Conservation (phyloP, 73 alveolate genomes). For the Blepharisma stoltei region DNA sequence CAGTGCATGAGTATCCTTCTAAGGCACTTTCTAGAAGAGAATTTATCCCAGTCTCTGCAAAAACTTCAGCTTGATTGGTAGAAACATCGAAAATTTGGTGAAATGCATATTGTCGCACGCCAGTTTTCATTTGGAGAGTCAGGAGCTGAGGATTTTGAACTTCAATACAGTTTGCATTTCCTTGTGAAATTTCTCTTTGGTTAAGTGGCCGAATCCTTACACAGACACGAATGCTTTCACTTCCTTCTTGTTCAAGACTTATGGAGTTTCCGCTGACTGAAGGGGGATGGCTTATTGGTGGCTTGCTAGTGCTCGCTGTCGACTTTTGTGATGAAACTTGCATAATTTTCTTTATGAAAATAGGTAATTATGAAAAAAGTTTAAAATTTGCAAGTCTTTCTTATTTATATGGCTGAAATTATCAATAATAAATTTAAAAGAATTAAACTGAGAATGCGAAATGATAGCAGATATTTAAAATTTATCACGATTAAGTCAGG, state of each 20-base stretch:
- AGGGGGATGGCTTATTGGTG: slow-evolving; percentile 13
- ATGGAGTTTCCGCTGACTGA: slow-evolving; percentile 14
- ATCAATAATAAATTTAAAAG: no score
- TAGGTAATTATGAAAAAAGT: no score
- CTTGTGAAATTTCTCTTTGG: slow-evolving; percentile 77
- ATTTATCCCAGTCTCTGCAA: slow-evolving; percentile 12
- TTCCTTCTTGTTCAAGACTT: slow-evolving; percentile 44
- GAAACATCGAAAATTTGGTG: slow-evolving; percentile 3
- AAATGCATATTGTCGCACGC: slow-evolving; percentile 45
- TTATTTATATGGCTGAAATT: no score
- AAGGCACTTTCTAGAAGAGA: slow-evolving; percentile 88
- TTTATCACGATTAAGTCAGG: no score
- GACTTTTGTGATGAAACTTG: no score
- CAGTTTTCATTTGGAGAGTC: slow-evolving; percentile 37
- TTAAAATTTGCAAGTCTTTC: no score
- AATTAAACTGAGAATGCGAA: no score
- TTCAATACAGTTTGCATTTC: slow-evolving; percentile 80
- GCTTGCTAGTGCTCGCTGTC: no score
- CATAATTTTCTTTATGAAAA: no score
- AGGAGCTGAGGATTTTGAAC: slow-evolving; percentile 27
- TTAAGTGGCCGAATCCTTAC: slow-evolving; percentile 93
- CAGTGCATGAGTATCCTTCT: slow-evolving; percentile 95
- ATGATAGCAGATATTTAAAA: no score
- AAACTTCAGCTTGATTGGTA: slow-evolving; percentile 13
- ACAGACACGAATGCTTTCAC: slow-evolving; percentile 96